Evolutionary conservation across 2,329 filamentous ascomycete genomes (phyloP).

Genomic region (Phaeoacremonium minimum): DNA sequence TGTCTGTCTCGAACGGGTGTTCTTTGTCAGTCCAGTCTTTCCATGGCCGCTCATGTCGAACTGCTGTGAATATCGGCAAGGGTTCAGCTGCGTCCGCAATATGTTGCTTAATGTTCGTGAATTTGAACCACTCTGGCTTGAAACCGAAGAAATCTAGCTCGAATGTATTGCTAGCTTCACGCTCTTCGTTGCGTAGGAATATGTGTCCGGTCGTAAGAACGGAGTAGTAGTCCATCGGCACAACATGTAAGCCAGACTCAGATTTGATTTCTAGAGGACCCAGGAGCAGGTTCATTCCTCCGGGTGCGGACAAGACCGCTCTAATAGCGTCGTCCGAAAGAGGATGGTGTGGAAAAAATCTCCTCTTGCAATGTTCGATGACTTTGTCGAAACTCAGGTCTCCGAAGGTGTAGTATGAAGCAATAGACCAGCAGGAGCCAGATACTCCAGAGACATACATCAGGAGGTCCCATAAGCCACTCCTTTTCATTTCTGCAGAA

Average conservation of each 20-base stretch:
- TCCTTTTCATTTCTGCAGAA: constrained; percentile 5
- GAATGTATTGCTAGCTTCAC: neutral
- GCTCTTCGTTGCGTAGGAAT: constrained; percentile 5
- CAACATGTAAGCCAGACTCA: constrained; percentile 2
- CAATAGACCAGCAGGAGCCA: constrained; percentile 7
- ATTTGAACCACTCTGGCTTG: constrained; percentile 5
- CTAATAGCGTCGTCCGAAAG: constrained; percentile 5
- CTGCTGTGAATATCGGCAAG: constrained; percentile 5
- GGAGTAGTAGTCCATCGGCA: constrained; percentile 6
- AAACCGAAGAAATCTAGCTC: constrained; percentile 2
- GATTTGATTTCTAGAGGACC: constrained; percentile 5
- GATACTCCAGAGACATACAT: constrained; percentile 5
- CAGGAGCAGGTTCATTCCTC: constrained; percentile 2
- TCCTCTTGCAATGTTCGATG: constrained; percentile 5
- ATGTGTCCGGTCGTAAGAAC: constrained; percentile 5
- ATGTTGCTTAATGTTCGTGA: constrained; percentile 3
- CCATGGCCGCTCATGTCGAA: constrained; percentile 7
- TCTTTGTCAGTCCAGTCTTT: constrained; percentile 6
- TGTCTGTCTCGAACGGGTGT: constrained; percentile 3
- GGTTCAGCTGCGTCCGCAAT: constrained; percentile 1
- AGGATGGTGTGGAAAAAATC: constrained; percentile 5
- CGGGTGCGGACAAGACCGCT: constrained; percentile 2
- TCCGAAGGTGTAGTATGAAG: constrained; percentile 6
- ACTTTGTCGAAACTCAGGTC: constrained; percentile 2
- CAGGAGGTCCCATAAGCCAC: constrained; percentile 4